Evolutionary conservation across 345 rosid species (phyloP).

Genomic region (Cardiospermum halicacabum): DNA sequence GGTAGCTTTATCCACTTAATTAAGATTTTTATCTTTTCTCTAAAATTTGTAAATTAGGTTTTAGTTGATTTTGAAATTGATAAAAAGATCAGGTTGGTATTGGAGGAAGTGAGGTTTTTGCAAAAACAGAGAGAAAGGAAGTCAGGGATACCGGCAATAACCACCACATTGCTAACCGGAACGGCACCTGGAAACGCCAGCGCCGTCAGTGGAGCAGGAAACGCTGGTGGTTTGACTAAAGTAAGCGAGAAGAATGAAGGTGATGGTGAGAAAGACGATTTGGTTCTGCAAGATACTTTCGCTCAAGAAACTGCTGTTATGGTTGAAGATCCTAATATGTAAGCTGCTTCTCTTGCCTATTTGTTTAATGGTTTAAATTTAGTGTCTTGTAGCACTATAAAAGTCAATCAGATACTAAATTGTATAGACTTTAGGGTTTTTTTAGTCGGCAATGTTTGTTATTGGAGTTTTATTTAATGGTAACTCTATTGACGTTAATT

Average conservation of each 20-base stretch:
- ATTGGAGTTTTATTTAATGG: background rate
- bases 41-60: no score
- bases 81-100: slow-evolving; percentile 46
- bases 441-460: background rate
- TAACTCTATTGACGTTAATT: background rate
- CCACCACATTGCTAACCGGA: slow-evolving; percentile 31
- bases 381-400: background rate
- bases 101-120: slow-evolving; percentile 93
- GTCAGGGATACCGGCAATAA: slow-evolving; percentile 65
- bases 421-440: background rate
- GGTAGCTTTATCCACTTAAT: slow-evolving; percentile 25
- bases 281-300: slow-evolving; percentile 93
- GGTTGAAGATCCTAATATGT: slow-evolving; percentile 96
- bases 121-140: slow-evolving; percentile 93
- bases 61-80: background rate
- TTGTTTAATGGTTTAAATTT: background rate
- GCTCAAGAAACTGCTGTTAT: slow-evolving; percentile 97
- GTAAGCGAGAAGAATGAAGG: slow-evolving; percentile 55
- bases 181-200: slow-evolving; percentile 13
- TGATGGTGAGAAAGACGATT: slow-evolving; percentile 94
- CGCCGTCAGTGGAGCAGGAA: background rate
- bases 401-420: background rate
- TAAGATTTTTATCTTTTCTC: no score
- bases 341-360: background rate
- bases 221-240: slow-evolving; percentile 28